Conservation (phyloP, 768 basidiomycete species). For the Suillus ampliporus region DNA sequence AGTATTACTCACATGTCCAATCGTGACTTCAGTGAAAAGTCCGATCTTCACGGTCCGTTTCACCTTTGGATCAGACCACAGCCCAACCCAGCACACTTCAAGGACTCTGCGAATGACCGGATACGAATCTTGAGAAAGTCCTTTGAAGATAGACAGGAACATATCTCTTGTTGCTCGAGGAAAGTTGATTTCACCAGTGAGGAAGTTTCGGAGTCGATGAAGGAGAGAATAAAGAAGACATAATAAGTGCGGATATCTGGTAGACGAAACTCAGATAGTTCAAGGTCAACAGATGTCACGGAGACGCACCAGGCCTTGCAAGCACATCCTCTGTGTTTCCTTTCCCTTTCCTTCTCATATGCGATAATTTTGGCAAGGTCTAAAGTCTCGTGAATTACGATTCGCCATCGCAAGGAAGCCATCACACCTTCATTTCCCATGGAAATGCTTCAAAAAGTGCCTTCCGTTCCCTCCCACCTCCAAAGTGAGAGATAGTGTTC, state of each 20-base stretch:
- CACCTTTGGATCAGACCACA: constrained; percentile 77
- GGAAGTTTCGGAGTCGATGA: constrained; percentile 56
- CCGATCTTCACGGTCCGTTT: constrained; percentile 73
- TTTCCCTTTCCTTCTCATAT: constrained; percentile 71
- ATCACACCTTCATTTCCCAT: constrained; percentile 76
- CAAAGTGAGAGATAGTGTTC: constrained; percentile 64
- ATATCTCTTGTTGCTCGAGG: constrained; percentile 73
- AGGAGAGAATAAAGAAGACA: constrained; percentile 73
- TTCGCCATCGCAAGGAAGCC: neutral
- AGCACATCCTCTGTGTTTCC: constrained; percentile 44
- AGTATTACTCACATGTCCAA: constrained; percentile 60
- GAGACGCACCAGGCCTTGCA: constrained; percentile 58
- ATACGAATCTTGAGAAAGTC: constrained; percentile 70
- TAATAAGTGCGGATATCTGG: constrained; percentile 83
- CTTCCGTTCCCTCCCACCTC: constrained; percentile 68
- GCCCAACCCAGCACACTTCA: constrained; percentile 75
- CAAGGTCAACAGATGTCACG: neutral
- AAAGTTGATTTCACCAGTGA: constrained; percentile 64
- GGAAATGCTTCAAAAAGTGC: constrained; percentile 69
- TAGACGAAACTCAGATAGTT: constrained; percentile 12
- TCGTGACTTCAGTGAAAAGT: constrained; percentile 69
- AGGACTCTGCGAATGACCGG: constrained; percentile 64
- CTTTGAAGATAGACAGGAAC: constrained; percentile 76
- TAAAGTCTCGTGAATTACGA: constrained; percentile 28
- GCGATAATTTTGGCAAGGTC: constrained; percentile 69